Evolutionary conservation across 2,329 filamentous ascomycete genomes (phyloP).

Genomic region (Zarea fungicola): DNA sequence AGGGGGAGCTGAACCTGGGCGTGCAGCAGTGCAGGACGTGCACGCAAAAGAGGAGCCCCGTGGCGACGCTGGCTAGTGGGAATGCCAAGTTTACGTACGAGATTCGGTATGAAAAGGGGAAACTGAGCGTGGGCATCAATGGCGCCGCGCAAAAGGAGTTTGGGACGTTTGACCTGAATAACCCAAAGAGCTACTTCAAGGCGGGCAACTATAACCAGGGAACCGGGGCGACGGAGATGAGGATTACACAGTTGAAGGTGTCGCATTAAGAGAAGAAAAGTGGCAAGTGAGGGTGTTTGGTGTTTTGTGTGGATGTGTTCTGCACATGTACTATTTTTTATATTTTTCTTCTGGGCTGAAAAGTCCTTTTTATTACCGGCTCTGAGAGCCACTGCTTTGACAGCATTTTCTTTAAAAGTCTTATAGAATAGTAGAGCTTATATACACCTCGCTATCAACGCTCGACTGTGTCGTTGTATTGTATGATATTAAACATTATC

Average conservation of each 20-base stretch:
- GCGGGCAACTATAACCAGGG: slow-evolving; percentile 34
- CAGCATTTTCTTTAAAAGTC: too few species aligned
- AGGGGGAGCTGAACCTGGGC: slow-evolving; percentile 30
- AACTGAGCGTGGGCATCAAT: slow-evolving; percentile 29
- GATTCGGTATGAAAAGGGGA: slow-evolving; percentile 30
- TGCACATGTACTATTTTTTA: too few species aligned
- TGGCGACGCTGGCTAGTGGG: background rate
- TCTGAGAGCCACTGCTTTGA: too few species aligned
- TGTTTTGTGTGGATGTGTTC: slow-evolving; percentile 14
- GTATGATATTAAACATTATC: too few species aligned
- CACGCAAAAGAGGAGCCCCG: slow-evolving; percentile 20
- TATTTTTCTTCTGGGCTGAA: too few species aligned
- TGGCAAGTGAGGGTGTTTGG: slow-evolving; percentile 19
- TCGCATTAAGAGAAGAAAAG: slow-evolving; percentile 16
- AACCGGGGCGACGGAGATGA: slow-evolving; percentile 21
- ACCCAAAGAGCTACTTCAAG: slow-evolving; percentile 33
- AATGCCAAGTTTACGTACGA: slow-evolving; percentile 31
- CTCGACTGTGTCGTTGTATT: too few species aligned
- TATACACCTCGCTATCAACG: too few species aligned
- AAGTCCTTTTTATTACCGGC: too few species aligned
- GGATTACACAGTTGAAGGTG: slow-evolving; percentile 19
- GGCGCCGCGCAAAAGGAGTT: slow-evolving; percentile 20
- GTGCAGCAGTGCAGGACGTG: slow-evolving; percentile 30
- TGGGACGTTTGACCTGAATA: slow-evolving; percentile 24
- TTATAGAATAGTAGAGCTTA: too few species aligned